Percentiles rank a stretch among this genome's conserved stretches.
phyloP scores from a whole-genome alignment of 176 grass and related monocot genomes.

The Otatea glauca region DNA sequence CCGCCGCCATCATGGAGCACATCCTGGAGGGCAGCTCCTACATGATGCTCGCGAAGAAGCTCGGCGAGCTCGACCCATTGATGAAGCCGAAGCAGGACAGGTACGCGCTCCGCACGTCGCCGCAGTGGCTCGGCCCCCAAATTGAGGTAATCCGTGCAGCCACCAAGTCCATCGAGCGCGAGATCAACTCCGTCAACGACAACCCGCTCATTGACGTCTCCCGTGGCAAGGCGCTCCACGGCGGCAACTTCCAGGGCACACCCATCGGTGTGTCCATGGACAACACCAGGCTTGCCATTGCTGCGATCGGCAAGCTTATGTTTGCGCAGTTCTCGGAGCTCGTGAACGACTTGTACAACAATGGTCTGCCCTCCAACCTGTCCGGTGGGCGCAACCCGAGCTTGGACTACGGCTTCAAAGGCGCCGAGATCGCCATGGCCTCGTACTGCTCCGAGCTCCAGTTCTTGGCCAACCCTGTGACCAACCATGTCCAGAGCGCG shows the following conservation, averaged over 20 bases:
- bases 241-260: constrained; percentile 93
- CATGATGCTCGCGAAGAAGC: constrained; percentile 68
- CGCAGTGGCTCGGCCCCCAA: constrained; percentile 89
- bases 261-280: constrained; percentile 97
- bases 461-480: constrained; percentile 88
- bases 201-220: constrained; percentile 85
- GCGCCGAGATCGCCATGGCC: constrained; percentile 89
- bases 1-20: constrained; percentile 87
- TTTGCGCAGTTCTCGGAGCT: constrained; percentile 95
- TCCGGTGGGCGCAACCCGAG: constrained; percentile 83
- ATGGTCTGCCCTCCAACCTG: constrained; percentile 82
- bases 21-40: constrained; percentile 74
- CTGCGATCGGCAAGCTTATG: constrained; percentile 94
- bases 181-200: constrained; percentile 92
- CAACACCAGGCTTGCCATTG: constrained; percentile 81
- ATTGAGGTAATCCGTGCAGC: constrained; percentile 67
- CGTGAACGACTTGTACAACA: constrained; percentile 92
- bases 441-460: constrained; percentile 94
- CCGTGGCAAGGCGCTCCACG: constrained; percentile 77
- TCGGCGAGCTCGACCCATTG: constrained; percentile 72
- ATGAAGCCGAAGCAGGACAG: constrained; percentile 96
- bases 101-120: constrained; percentile 91
- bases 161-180: constrained; percentile 45
- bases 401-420: constrained; percentile 95
- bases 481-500: constrained; percentile 92